These are phyloP conservation scores for Vararia minispora DNA, from an alignment of 768 basidiomycete genomes.

Conservation along the genomic window DNA sequence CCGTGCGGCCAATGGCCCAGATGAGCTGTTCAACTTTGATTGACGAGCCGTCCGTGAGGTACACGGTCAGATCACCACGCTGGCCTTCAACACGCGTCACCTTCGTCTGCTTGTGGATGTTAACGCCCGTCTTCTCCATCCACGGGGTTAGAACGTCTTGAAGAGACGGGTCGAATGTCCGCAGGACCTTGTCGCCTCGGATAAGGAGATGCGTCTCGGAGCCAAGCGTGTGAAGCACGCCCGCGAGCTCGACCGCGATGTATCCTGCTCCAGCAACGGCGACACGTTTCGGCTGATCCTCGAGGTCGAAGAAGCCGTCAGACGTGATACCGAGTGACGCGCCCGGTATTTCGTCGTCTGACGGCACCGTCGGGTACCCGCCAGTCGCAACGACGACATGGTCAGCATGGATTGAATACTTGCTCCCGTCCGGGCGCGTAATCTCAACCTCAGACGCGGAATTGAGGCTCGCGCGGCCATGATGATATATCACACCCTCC, in stretches of 20 bases:
- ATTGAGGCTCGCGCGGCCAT: constrained; percentile 64
- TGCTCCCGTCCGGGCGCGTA: constrained; percentile 50
- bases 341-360: constrained; percentile 74
- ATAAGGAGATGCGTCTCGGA: constrained; percentile 90
- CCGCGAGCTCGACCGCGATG: constrained; percentile 95
- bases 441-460: constrained; percentile 67
- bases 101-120: constrained; percentile 70
- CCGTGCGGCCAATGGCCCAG: constrained; percentile 90
- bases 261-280: constrained; percentile 96
- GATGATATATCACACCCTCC: constrained; percentile 82
- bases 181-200: constrained; percentile 78
- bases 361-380: constrained; percentile 71
- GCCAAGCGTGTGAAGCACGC: constrained; percentile 84
- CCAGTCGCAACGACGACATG: constrained; percentile 81
- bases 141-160: constrained; percentile 79
- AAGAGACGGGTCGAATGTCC: constrained; percentile 84
- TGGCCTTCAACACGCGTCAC: constrained; percentile 68
- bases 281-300: constrained; percentile 84
- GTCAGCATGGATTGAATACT: constrained; percentile 65
- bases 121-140: constrained; percentile 93
- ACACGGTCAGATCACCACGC: constrained; percentile 67
- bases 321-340: constrained; percentile 85
- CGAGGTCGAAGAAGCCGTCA: constrained; percentile 93
- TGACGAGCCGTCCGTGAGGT: constrained; percentile 61
- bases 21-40: constrained; percentile 80